Evolutionary conservation across 805 yeast species (phyloP), one percentile per base, ranked within the genome.

Genomic region (Jamesozyma jinghongensis): DNA sequence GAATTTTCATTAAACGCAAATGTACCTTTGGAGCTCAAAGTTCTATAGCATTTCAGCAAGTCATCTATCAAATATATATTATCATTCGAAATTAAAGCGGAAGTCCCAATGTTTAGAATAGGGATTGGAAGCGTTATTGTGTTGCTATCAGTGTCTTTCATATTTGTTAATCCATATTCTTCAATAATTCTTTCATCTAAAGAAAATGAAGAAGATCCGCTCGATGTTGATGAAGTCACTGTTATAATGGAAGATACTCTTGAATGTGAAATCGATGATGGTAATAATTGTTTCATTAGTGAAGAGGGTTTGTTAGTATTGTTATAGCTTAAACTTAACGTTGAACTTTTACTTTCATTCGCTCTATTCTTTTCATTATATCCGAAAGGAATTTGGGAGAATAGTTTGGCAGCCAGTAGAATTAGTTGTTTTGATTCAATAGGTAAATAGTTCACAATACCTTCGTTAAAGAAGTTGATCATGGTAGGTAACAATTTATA

Each of bases 391-490:
- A 41, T 30, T 11, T 36, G 34, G 4, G 37, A 27, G 19, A 40
- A 71, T 36, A 84, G 60, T 50, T 63, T 73, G 0, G 88, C 77
- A 1, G 83, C 79, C 1, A 75, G 60, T 43, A 78, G 85, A 25
- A 82, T 66, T 44, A 84, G 59, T 43, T 64, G 69, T 60, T 75
- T 74, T 3, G 83, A 68, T 48, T 83, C 90, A 17, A 79, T 61
- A 1, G 92, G 94, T 40, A 82, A 62, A 42, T 59, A 67, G 11
- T 59, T 53, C n/a, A 75, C 67, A n/a, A 79, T 69, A 12, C 79
- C 86, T 59, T 84, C 94, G 57, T 83, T 84, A 54, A 85, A 79
- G 55, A 86, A 82, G 53, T 83, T 83, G 34, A 83, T 71, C 52
- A 86, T 63, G 0, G 85, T 80, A 11, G 92, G 76, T 35, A 87